phyloP scores from a whole-genome alignment of 164 flowering plant species.

The Nymphaea thermarum region DNA sequence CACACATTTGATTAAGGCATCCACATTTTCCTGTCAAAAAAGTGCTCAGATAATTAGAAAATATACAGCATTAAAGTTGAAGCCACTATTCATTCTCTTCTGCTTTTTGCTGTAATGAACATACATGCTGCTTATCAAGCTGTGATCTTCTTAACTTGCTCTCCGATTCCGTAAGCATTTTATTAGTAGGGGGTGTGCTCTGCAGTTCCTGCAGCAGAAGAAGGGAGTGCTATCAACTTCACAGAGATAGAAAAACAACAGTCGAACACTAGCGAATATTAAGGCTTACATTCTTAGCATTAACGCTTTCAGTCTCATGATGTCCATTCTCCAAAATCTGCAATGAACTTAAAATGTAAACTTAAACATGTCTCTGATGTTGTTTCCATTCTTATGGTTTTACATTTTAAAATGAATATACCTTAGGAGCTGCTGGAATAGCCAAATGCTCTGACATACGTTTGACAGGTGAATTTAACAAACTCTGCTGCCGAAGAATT shows the following conservation, averaged over 20 bases:
- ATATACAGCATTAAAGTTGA: slow-evolving; percentile 1
- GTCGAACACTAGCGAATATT: not conserved
- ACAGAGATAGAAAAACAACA: slow-evolving; percentile 1
- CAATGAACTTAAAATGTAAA: slow-evolving; percentile 5
- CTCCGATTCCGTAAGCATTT: slow-evolving; percentile 40
- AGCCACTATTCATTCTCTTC: too few relatives aligned
- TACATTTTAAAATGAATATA: slow-evolving; percentile 4
- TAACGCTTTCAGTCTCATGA: slow-evolving; percentile 35
- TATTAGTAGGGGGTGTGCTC: slow-evolving; percentile 38
- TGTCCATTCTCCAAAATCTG: slow-evolving; percentile 77
- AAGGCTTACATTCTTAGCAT: slow-evolving; percentile 25
- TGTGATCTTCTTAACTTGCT: slow-evolving; percentile 49
- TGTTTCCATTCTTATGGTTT: not conserved
- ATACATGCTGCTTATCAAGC: slow-evolving; percentile 76
- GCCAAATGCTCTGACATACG: slow-evolving; percentile 36
- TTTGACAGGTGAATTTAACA: slow-evolving; percentile 40
- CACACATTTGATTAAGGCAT: slow-evolving; percentile 80
- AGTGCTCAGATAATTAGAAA: slow-evolving; percentile 1
- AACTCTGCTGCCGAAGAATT: slow-evolving; percentile 59
- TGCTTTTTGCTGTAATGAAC: slow-evolving; percentile 4
- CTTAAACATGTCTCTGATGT: not conserved
- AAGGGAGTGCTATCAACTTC: not conserved
- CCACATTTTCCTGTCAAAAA: slow-evolving; percentile 67
- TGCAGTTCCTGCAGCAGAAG: slow-evolving; percentile 46
- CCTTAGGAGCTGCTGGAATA: slow-evolving; percentile 22